Percentiles rank a stretch among this genome's conserved stretches.
These are phyloP conservation scores for Tolypocladium tundrense DNA, from an alignment of 2,329 filamentous ascomycete species.

Conservation along the genomic window DNA sequence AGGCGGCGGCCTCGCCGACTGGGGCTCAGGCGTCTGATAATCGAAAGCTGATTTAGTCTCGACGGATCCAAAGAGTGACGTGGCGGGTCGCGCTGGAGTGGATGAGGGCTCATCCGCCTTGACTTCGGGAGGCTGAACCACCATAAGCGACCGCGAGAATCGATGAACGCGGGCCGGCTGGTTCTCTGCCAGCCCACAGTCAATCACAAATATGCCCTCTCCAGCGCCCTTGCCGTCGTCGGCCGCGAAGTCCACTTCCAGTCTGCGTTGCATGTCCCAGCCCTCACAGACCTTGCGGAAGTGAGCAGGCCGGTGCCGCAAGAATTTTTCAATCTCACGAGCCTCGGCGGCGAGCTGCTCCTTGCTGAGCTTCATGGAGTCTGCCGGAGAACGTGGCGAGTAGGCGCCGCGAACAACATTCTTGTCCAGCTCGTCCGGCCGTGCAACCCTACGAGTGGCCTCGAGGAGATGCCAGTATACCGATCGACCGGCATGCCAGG, in stretches of 20 bases:
- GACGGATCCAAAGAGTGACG: conserved; percentile 20
- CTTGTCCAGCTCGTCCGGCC: conserved; percentile 62
- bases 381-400: conserved; percentile 68
- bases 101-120: conserved; percentile 3
- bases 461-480: conserved; percentile 77
- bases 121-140: conserved; percentile 6
- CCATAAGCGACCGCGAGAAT: conserved; percentile 25
- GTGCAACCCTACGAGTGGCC: conserved; percentile 60
- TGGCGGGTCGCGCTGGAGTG: conserved; percentile 2
- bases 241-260: conserved; percentile 83
- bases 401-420: conserved; percentile 62
- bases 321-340: conserved; percentile 67
- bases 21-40: conserved; percentile 7
- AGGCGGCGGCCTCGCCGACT: conserved; percentile 11
- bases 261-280: conserved; percentile 82
- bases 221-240: conserved; percentile 69
- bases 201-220: conserved; percentile 65
- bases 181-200: conserved; percentile 57
- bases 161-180: conserved; percentile 32
- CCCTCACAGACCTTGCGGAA: conserved; percentile 69
- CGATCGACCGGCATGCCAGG: conserved; percentile 72
- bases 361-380: conserved; percentile 59
- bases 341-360: conserved; percentile 68
- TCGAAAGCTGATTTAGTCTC: not conserved
- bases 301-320: conserved; percentile 62